Evolutionary conservation across 2,329 filamentous ascomycete species (phyloP), one percentile per base, ranked within the genome.

Genomic region (Diaporthe sp.): DNA sequence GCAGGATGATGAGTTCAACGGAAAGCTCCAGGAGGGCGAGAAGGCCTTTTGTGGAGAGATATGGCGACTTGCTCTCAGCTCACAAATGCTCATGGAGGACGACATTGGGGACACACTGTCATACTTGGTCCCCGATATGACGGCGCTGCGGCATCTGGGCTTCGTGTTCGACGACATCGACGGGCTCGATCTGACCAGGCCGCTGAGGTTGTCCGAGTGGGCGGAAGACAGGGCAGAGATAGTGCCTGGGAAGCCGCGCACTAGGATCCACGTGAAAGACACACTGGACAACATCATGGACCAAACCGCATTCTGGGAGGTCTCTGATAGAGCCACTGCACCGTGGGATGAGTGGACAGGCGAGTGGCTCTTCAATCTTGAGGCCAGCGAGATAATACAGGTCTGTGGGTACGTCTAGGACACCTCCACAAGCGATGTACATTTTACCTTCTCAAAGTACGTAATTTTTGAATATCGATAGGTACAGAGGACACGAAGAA

Each of bases 111-210:
- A 25, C 30, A 10, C 13, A 19, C 44, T 66, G 13, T 22, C 12
- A 7, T 66, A 51, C 15, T 19, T 66, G 44, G 22, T 51, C 22
- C 19, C 30, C 13, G 44, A 66, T 7, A 27, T 66, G 44, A 66
- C 63, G 44, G 63, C 44, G 13, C 22, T 66, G 63, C 63, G 44
- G 44, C 9, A 19, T 19, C 44, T 66, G 30, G 37, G 19, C 22
- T 66, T 66, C 22, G 61, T 66, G 19, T 66, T 66, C 32, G 44
- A 30, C 19, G 51, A 66, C 61, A 66, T 39, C 15, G 27, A 66
- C 30, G 32, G 30, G 27, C 22, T 66, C 61, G 61, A 66, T 15
- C n/a, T 47, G 42, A 37, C 63, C 30, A 53, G 30, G 30, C 63
- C 44, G 32, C 30, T 66, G 63, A 25, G 42, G 6, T 19, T 51